Percentiles rank a stretch among this genome's conserved stretches.
These are phyloP conservation scores for Paramyrothecium sp. DNA, from an alignment of 2,329 filamentous ascomycete genomes.

Conservation along the genomic window DNA sequence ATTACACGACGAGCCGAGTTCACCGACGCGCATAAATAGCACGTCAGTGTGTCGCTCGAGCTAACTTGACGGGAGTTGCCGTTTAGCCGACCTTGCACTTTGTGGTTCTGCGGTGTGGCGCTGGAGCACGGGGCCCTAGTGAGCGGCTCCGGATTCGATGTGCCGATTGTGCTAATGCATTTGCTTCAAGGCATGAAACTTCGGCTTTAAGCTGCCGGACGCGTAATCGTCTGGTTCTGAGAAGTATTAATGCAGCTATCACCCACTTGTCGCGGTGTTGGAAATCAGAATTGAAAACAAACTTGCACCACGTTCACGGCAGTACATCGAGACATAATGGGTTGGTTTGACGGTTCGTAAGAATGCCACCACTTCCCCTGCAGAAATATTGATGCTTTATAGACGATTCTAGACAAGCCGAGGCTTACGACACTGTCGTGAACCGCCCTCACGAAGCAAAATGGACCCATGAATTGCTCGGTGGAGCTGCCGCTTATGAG, in stretches of 20 bases:
- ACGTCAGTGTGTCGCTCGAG: too few relatives aligned
- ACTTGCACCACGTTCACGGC: neutral
- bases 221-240: neutral
- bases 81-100: too few relatives aligned
- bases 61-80: too few relatives aligned
- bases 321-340: neutral
- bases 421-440: slow-evolving; percentile 21
- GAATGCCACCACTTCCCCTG: neutral
- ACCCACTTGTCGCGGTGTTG: neutral
- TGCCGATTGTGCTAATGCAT: too few relatives aligned
- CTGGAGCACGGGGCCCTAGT: too few relatives aligned
- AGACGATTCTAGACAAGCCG: slow-evolving; percentile 20
- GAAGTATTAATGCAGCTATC: neutral
- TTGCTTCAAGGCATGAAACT: too few relatives aligned
- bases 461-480: slow-evolving; percentile 26
- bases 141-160: too few relatives aligned
- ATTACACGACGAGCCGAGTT: too few relatives aligned
- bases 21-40: too few relatives aligned
- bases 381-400: neutral
- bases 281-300: neutral
- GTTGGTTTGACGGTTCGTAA: neutral
- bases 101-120: too few relatives aligned
- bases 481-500: slow-evolving; percentile 27
- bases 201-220: neutral
- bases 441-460: slow-evolving; percentile 25